Percentiles rank a stretch among this genome's conserved stretches.
Evolutionary conservation across 2,329 filamentous ascomycete species (phyloP).

Genomic region (Biscogniauxia sp.): DNA sequence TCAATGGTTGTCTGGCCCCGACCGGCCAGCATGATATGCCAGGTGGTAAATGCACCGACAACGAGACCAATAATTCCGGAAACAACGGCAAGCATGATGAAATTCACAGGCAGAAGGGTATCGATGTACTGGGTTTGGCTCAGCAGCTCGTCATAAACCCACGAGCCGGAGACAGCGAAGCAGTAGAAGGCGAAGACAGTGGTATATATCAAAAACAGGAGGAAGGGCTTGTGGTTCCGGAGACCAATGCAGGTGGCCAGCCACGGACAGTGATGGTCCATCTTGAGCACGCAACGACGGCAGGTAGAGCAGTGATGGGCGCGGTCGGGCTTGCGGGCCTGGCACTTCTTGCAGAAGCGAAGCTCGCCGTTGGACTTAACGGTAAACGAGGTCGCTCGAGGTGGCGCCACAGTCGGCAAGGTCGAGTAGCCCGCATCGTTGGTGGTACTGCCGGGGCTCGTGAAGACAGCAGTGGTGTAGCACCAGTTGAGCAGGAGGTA

Average conservation of each 20-base stretch:
- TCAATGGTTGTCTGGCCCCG: slow-evolving; percentile 92
- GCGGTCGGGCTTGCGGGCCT: slow-evolving; percentile 89
- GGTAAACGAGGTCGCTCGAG: slow-evolving; percentile 70
- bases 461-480: slow-evolving; percentile 93
- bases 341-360: slow-evolving; percentile 96
- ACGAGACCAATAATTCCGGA: slow-evolving; percentile 90
- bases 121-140: slow-evolving; percentile 70
- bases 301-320: slow-evolving; percentile 97
- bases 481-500: slow-evolving; percentile 81
- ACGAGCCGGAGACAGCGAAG: slow-evolving; percentile 73
- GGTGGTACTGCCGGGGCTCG: slow-evolving; percentile 73
- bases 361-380: slow-evolving; percentile 87
- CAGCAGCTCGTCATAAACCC: slow-evolving; percentile 84
- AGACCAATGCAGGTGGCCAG: slow-evolving; percentile 92
- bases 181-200: slow-evolving; percentile 79
- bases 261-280: slow-evolving; percentile 99
- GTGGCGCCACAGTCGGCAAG: slow-evolving; percentile 70
- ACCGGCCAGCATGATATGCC: slow-evolving; percentile 82
- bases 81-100: slow-evolving; percentile 81
- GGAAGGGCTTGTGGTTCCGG: slow-evolving; percentile 91
- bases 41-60: slow-evolving; percentile 81
- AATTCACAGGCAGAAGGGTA: slow-evolving; percentile 81
- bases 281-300: slow-evolving; percentile 91
- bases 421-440: slow-evolving; percentile 71
- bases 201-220: slow-evolving; percentile 89